These are phyloP conservation scores for Arthrobotrys musiformis DNA, from an alignment of 2,329 filamentous ascomycete species.

Conservation along the genomic window DNA sequence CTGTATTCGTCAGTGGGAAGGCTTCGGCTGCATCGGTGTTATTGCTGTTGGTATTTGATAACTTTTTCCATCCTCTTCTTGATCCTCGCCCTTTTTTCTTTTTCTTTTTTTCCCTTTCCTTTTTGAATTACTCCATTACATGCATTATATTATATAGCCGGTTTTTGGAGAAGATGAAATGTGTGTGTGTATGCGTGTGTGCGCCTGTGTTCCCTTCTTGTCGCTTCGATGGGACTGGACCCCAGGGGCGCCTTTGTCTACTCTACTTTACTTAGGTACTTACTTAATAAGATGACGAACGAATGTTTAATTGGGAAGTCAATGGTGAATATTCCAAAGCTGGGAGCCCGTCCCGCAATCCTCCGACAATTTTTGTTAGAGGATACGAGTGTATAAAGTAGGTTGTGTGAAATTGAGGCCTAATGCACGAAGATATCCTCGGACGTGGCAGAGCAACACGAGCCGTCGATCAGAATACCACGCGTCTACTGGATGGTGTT, in stretches of 20 bases:
- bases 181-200: no score
- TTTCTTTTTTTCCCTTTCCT: conserved; percentile 1
- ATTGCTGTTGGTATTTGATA: conserved; percentile 26
- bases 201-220: no score
- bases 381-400: no score
- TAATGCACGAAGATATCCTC: no score
- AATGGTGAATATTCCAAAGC: not conserved
- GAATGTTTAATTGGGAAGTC: conserved; percentile 9
- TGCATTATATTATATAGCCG: conserved; percentile 1
- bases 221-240: not conserved
- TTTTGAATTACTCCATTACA: not conserved
- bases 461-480: not conserved
- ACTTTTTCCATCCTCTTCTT: not conserved
- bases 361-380: no score
- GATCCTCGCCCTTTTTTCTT: conserved; percentile 1
- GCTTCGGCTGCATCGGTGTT: conserved; percentile 37
- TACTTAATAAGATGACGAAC: conserved; percentile 3
- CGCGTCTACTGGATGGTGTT: no score
- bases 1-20: conserved; percentile 51
- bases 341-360: no score
- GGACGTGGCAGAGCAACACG: no score
- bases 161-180: not conserved
- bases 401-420: no score
- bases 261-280: no score
- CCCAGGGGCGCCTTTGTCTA: not conserved